phyloP scores from a whole-genome alignment of 2,329 filamentous ascomycete genomes.

The Neofusicoccum parvum region DNA sequence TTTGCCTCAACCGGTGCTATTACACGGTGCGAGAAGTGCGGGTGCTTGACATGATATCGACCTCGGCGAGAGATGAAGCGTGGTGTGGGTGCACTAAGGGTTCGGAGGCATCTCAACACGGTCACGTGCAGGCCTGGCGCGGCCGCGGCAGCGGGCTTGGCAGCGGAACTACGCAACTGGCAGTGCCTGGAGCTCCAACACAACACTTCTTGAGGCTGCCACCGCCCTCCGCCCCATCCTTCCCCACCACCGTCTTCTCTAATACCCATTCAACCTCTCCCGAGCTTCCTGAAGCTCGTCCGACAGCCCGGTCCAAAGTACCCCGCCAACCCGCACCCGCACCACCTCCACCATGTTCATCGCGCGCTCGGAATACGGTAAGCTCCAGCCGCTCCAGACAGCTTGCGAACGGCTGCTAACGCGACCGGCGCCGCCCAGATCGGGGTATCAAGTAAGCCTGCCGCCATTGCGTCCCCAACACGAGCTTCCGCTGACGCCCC shows the following conservation, averaged over 20 bases:
- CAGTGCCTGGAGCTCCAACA: conserved; percentile 23
- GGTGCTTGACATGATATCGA: no score
- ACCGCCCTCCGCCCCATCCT: not conserved
- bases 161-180: conserved; percentile 18
- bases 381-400: conserved; percentile 38
- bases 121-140: not conserved
- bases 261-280: not conserved
- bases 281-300: conserved; percentile 4
- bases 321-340: conserved; percentile 28
- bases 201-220: conserved; percentile 5
- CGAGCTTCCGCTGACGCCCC: conserved; percentile 29
- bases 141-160: conserved; percentile 13
- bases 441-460: conserved; percentile 91
- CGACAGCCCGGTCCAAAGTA: conserved; percentile 12
- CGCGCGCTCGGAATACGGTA: conserved; percentile 99
- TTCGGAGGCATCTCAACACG: not conserved
- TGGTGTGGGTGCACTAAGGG: not conserved
- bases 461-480: conserved; percentile 24
- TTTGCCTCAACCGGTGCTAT: not conserved
- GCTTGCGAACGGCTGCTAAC: conserved; percentile 30
- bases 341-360: conserved; percentile 68
- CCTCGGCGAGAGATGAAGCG: not conserved
- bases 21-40: not conserved
- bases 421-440: conserved; percentile 59
- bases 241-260: not conserved